Conservation (phyloP, 1,284 basidiomycete species). For the Crocinoboletus sp. region DNA sequence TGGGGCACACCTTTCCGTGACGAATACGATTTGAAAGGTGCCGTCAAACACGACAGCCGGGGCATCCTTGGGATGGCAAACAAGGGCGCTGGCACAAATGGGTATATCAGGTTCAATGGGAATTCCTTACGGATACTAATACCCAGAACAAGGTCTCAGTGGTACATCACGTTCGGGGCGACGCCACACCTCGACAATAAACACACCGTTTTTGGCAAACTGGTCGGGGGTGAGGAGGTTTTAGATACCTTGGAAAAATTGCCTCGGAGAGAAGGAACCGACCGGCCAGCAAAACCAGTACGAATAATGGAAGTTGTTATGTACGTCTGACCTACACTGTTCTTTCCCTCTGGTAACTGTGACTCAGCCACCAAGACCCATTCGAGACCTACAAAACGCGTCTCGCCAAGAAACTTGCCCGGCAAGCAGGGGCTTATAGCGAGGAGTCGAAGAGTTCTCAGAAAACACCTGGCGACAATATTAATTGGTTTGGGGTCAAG, state of each 20-base stretch:
- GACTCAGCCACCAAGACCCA: constrained; percentile 71
- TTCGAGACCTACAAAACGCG: constrained; percentile 82
- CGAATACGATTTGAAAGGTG: constrained; percentile 82
- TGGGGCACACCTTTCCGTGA: constrained; percentile 97
- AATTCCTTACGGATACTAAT: constrained; percentile 1
- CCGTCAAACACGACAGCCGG: constrained; percentile 79
- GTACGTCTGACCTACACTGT: constrained; percentile 38
- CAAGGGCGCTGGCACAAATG: constrained; percentile 81
- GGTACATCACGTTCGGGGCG: constrained; percentile 83
- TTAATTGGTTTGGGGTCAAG: constrained; percentile 84
- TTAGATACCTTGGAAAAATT: constrained; percentile 81
- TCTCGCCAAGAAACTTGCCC: constrained; percentile 68
- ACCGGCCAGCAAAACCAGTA: constrained; percentile 81
- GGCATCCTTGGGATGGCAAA: constrained; percentile 91
- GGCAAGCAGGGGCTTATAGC: constrained; percentile 48
- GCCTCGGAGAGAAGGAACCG: constrained; percentile 78
- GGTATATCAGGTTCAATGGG: constrained; percentile 39
- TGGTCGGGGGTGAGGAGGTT: constrained; percentile 92
- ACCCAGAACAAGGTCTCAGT: constrained; percentile 67
- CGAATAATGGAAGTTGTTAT: constrained; percentile 75
- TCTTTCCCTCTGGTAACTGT: not conserved
- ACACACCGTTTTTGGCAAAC: constrained; percentile 95
- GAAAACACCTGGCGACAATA: constrained; percentile 55
- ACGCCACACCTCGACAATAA: constrained; percentile 80
- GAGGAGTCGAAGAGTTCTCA: constrained; percentile 26